Evolutionary conservation across 805 yeast species (phyloP).

Genomic region (Lipomyces orientalis): DNA sequence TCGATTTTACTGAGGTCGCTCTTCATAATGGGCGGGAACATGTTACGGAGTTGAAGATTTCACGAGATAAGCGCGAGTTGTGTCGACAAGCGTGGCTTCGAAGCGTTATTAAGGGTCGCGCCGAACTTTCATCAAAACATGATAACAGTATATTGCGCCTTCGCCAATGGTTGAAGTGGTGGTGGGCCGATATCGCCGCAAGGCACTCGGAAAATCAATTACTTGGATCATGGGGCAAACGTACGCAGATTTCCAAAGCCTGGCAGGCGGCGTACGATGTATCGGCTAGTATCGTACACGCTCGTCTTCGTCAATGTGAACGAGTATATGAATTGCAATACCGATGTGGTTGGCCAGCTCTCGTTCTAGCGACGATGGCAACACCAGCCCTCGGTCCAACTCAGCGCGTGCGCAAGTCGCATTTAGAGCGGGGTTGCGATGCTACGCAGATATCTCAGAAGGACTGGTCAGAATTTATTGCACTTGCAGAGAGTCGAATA

Average conservation of each 20-base stretch:
- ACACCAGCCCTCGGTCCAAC: constrained; percentile 38
- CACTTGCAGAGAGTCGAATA: constrained; percentile 28
- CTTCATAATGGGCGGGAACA: constrained; percentile 30
- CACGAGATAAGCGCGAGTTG: constrained; percentile 24
- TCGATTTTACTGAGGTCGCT: constrained; percentile 34
- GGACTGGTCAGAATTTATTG: constrained; percentile 36
- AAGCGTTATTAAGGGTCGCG: constrained; percentile 36
- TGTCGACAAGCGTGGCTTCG: constrained; percentile 32
- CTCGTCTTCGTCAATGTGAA: constrained; percentile 37
- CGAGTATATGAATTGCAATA: constrained; percentile 37
- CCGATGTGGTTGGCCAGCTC: constrained; percentile 39
- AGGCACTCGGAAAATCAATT: constrained; percentile 32
- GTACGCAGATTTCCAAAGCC: constrained; percentile 32
- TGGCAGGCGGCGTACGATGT: constrained; percentile 36
- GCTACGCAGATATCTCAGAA: constrained; percentile 38
- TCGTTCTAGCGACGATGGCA: constrained; percentile 39
- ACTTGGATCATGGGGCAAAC: constrained; percentile 33
- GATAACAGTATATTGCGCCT: constrained; percentile 26
- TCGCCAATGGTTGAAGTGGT: constrained; percentile 39
- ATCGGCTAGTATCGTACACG: constrained; percentile 38
- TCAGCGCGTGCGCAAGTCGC: constrained; percentile 37
- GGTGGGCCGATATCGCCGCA: constrained; percentile 40
- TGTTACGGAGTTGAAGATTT: constrained; percentile 20
- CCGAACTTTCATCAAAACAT: constrained; percentile 37
- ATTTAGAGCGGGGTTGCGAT: constrained; percentile 38